A percentile compares a stretch with the other conserved stretches of the same genome.
phyloP scores from a whole-genome alignment of 768 basidiomycete species.

The Mycena belliarum region DNA sequence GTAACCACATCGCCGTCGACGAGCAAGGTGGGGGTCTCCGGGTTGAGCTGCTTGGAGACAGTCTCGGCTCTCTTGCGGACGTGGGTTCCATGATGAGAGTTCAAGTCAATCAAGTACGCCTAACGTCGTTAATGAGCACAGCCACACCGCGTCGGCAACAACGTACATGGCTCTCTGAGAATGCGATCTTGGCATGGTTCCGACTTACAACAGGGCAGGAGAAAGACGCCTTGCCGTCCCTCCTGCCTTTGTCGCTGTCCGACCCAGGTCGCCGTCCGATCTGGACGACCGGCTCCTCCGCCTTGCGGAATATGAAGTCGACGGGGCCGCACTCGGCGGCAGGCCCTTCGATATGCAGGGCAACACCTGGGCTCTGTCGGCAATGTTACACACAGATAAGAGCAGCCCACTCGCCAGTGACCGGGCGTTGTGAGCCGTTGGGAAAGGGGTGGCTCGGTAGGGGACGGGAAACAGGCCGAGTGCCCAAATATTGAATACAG shows the following conservation, averaged over 20 bases:
- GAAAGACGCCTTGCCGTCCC: conserved; percentile 59
- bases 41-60: conserved; percentile 46
- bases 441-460: conserved; percentile 27
- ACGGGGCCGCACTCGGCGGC: conserved; percentile 46
- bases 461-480: conserved; percentile 31
- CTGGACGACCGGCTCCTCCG: conserved; percentile 50
- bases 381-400: conserved; percentile 22
- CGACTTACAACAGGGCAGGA: conserved; percentile 80
- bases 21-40: conserved; percentile 59
- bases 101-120: conserved; percentile 71
- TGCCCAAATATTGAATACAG: conserved; percentile 63
- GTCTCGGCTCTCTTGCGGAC: conserved; percentile 50
- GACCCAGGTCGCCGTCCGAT: conserved; percentile 70
- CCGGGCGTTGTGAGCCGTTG: conserved; percentile 31
- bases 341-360: conserved; percentile 57
- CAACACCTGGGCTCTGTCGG: conserved; percentile 47
- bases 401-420: conserved; percentile 43
- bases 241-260: conserved; percentile 41
- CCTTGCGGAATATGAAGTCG: conserved; percentile 54
- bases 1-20: conserved; percentile 71
- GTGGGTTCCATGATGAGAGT: conserved; percentile 79
- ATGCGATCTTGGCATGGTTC: conserved; percentile 74
- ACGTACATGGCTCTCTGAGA: conserved; percentile 68
- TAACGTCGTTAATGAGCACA: conserved; percentile 11
- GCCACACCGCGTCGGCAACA: conserved; percentile 1